Conservation (phyloP, 768 basidiomycete genomes). For the Agaricus subrufescens region DNA sequence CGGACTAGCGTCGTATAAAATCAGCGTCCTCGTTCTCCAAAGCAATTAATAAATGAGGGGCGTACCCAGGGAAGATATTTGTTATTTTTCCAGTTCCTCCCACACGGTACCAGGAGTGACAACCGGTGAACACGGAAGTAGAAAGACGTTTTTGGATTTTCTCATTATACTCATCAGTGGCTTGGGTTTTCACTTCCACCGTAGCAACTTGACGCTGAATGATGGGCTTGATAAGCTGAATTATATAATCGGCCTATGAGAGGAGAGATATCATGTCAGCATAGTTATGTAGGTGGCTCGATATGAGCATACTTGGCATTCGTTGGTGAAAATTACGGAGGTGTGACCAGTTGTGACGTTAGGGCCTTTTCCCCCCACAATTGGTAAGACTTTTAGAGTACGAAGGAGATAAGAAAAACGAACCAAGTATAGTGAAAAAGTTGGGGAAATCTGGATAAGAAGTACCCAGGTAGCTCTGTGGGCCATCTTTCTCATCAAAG, state of each 20-base stretch:
- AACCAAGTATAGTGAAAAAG: constrained; percentile 35
- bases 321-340: constrained; percentile 38
- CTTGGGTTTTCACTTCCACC: constrained; percentile 30
- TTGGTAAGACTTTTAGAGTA: not conserved
- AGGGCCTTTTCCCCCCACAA: constrained; percentile 26
- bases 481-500: constrained; percentile 32
- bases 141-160: constrained; percentile 30
- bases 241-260: constrained; percentile 32
- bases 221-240: constrained; percentile 36
- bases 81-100: constrained; percentile 31
- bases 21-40: not conserved
- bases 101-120: constrained; percentile 37
- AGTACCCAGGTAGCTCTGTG: constrained; percentile 41
- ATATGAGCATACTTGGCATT: constrained; percentile 30
- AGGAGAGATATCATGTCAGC: constrained; percentile 12
- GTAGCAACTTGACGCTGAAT: constrained; percentile 26
- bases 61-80: constrained; percentile 35
- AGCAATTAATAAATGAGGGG: constrained; percentile 2
- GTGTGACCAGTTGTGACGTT: constrained; percentile 41
- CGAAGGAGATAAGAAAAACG: not conserved
- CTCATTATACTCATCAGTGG: constrained; percentile 34
- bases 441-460: constrained; percentile 43
- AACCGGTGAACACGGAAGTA: constrained; percentile 28
- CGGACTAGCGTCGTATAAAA: constrained; percentile 6
- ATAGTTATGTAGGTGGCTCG: not conserved